Evolutionary conservation across 768 basidiomycete genomes (phyloP).

Genomic region (Suillus brevipes): DNA sequence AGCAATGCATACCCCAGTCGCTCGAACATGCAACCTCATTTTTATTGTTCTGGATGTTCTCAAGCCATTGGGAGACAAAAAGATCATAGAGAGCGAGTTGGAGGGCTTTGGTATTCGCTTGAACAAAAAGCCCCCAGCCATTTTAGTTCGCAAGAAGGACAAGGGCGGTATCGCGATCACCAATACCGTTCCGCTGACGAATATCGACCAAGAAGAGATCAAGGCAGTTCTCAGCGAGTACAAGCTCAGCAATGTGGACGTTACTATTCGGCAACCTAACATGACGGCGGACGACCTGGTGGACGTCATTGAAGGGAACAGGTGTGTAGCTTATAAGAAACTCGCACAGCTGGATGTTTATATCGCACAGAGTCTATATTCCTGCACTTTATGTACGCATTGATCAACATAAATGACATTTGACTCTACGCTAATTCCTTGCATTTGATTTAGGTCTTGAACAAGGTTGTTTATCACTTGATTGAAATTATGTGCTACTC

Average conservation of each 20-base stretch:
- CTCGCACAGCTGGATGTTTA: not conserved
- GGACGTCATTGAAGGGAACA: constrained; percentile 95
- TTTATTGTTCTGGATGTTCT: constrained; percentile 98
- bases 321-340: constrained; percentile 41
- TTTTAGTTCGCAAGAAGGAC: constrained; percentile 82
- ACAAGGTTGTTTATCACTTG: constrained; percentile 58
- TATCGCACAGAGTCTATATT: constrained; percentile 75
- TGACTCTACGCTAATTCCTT: not conserved
- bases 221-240: constrained; percentile 95
- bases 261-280: constrained; percentile 89
- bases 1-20: constrained; percentile 53
- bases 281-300: constrained; percentile 96
- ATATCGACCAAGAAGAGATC: constrained; percentile 95
- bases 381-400: constrained; percentile 81
- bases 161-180: constrained; percentile 92
- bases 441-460: constrained; percentile 56
- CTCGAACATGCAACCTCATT: constrained; percentile 96
- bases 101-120: constrained; percentile 98
- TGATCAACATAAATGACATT: constrained; percentile 4
- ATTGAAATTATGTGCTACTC: constrained; percentile 1
- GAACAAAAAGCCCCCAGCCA: constrained; percentile 91
- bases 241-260: constrained; percentile 82
- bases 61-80: constrained; percentile 96
- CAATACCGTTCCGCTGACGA: constrained; percentile 94
- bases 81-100: constrained; percentile 85